A percentile compares a stretch with the other conserved stretches of the same genome.
Conservation (phyloP, 2,329 filamentous ascomycete species). For the Clarireedia hainanense region DNA sequence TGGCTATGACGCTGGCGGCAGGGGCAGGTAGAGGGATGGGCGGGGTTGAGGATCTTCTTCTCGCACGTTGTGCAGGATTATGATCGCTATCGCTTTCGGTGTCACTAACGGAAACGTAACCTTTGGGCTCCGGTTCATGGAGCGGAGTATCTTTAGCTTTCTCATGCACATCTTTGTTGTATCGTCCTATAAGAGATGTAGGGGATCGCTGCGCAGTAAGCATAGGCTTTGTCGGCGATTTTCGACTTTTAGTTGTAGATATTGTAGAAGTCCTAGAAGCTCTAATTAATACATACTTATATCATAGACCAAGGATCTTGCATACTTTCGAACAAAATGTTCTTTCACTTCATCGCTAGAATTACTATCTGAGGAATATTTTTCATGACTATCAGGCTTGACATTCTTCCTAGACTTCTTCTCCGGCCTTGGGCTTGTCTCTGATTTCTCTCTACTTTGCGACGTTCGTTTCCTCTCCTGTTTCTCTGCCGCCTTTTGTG, state of each 20-base stretch:
- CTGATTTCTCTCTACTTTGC: constrained; percentile 18
- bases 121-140: constrained; percentile 8
- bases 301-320: background rate
- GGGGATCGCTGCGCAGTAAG: constrained; percentile 10
- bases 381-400: constrained; percentile 7
- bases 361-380: constrained; percentile 12
- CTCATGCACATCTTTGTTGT: constrained; percentile 14
- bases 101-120: constrained; percentile 21
- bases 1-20: background rate
- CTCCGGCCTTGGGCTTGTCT: constrained; percentile 15
- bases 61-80: background rate
- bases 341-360: constrained; percentile 10
- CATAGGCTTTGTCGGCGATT: constrained; percentile 9
- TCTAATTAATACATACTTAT: background rate
- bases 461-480: constrained; percentile 21
- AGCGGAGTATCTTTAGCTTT: constrained; percentile 4
- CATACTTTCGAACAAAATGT: background rate
- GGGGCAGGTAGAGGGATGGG: background rate
- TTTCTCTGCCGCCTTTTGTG: constrained; percentile 22
- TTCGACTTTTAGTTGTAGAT: constrained; percentile 16
- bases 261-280: constrained; percentile 17
- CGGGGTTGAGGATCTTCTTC: background rate
- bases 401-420: constrained; percentile 19
- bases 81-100: constrained; percentile 15
- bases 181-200: constrained; percentile 14